A percentile compares a stretch with the other conserved stretches of the same genome.
phyloP scores from a whole-genome alignment of 2,329 filamentous ascomycete species.

The Triangularia setosa region DNA sequence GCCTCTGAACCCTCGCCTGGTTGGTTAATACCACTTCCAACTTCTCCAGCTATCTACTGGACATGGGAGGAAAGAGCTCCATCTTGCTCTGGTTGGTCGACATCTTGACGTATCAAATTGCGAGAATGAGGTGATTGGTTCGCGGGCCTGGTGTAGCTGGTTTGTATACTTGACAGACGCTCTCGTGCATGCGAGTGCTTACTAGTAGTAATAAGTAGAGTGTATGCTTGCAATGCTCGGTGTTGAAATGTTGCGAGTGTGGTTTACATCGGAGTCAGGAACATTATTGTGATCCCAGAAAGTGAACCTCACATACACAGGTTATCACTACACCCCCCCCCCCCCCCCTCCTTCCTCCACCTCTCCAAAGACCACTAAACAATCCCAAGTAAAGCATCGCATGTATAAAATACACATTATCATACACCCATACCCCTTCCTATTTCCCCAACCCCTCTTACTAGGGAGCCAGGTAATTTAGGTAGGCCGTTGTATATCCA shows the following conservation, averaged over 20 bases:
- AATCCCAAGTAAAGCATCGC: neutral
- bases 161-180: too few relatives aligned
- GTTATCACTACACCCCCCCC: neutral
- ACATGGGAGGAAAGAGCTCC: neutral
- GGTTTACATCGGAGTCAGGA: neutral
- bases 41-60: neutral
- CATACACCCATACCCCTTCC: neutral
- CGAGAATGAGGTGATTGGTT: neutral
- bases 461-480: neutral
- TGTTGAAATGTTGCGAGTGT: neutral
- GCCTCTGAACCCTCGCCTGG: neutral
- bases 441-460: neutral
- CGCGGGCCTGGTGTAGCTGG: neutral
- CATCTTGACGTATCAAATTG: neutral
- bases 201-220: neutral
- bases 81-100: neutral
- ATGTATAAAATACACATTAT: constrained; percentile 1
- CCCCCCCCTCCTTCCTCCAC: too few relatives aligned
- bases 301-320: neutral
- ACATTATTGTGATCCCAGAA: neutral
- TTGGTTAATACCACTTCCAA: neutral
- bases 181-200: neutral
- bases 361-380: neutral
- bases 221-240: neutral
- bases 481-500: neutral